Evolutionary conservation across 495 filamentous ascomycete species (phyloP), one percentile per base, ranked within the genome.

Genomic region (Xylaria castorea): DNA sequence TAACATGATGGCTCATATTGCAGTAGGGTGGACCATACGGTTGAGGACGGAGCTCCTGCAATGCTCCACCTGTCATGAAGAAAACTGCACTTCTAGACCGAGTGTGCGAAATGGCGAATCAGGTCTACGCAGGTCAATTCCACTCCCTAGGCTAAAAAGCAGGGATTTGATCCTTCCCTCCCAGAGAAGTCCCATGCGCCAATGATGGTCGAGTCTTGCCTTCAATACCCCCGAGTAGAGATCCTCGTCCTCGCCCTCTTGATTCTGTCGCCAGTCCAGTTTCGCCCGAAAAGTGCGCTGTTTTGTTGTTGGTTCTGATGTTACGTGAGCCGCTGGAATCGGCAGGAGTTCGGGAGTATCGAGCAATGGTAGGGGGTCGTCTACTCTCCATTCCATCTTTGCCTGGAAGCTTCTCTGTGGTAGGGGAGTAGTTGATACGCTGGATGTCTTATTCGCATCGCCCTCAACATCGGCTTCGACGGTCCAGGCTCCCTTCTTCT

Each of bases 91-190:
- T 78, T 97, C 96, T 32, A 98, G 82, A 3, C 96, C 96, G 73
- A 98, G 87, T 12, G 89, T 91, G 69, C 89, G 87, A 72, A 94
- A 86, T 65, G 93, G 87, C 81, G 91, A 85, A 76, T 91, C 87
- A 80, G 91, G 82, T 81, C 89, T 87, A 81, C 90, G 89, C 75
- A 94, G 81, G 83, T 95, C 93, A 53, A 96, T 84, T 18, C 88
- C 91, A 25, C 92, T 91, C 3, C 96, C 96, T 32, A 97, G 87
- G 76, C 93, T 97, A 76, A 98, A 96, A 70, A 99, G 85, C 57
- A 99, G 83, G 77, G 97, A 94, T 83, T 98, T 98, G 58, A 95
- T 85, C 68, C 94, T 86, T 1, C 96, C 96, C 80, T 98, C 96
- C 97, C 97, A 99, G 16, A 98, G 85, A 60, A 98, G 73, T 3